Evolutionary conservation across 1,284 basidiomycete species (phyloP), one percentile per base, ranked within the genome.

Genomic region (Heterobasidion occidentale): DNA sequence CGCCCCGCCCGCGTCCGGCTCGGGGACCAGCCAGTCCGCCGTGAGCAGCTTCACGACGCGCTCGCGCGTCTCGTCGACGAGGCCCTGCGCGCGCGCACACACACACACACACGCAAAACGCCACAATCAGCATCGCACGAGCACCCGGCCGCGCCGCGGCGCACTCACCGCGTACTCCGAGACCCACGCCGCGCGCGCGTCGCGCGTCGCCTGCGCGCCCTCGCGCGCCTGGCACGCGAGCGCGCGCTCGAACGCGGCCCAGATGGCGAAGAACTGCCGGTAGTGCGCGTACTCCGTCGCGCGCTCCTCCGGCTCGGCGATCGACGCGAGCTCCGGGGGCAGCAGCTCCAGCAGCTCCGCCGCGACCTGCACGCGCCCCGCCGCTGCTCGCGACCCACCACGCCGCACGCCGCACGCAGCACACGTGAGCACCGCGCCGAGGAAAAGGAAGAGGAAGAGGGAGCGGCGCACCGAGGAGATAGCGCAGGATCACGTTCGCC

Each of bases 401-500:
- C n/a, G n/a, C n/a, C n/a, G 17, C 20, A 36, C 17, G 14, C 19
- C 54, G 52, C 38, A 42, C n/a, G n/a, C n/a, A n/a, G n/a, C n/a
- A n/a, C n/a, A n/a, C n/a, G n/a, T 42, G 38, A 42, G 38, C 38
- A 42, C n/a, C n/a, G 38, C 38, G 38, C n/a, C n/a, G 12, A 4
- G 38, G 2, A 42, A 42, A 12, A n/a, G n/a, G n/a, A n/a, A n/a
- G n/a, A n/a, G 20, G 49, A 15, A 36, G 15, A 19, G 53, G 51
- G 27, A 27, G 27, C 27, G 27, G 67, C 81, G 47, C 65, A 93
- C 93, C 84, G 17, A 97, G 79, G 76, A 96, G 92, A 67, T 92
- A 93, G 14, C 94, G 83, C 56, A 92, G 70, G 62, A 95, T 88
- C 45, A 90, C 84, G 59, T 94, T 93, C 1, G 90, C 85, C 64